Evolutionary conservation across 371 early-diverging fungal genomes (phyloP).

Genomic region (Rhizopus microsporus): DNA sequence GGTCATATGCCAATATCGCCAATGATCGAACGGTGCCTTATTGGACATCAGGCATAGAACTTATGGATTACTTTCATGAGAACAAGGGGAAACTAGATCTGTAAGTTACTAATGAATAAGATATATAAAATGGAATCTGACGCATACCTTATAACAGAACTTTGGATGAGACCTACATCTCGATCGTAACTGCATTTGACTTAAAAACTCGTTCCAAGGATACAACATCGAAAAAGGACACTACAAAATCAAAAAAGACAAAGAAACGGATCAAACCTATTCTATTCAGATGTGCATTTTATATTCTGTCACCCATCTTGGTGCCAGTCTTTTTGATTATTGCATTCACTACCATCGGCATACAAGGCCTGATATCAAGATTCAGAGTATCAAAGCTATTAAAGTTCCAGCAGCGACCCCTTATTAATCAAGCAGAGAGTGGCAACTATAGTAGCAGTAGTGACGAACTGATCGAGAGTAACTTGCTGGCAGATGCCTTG

Average conservation of each 20-base stretch:
- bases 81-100: conserved; percentile 49
- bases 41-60: conserved; percentile 64
- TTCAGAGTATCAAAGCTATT: conserved; percentile 26
- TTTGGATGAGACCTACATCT: conserved; percentile 18
- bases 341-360: conserved; percentile 20
- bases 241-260: neutral
- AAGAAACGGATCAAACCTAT: neutral
- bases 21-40: conserved; percentile 75
- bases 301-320: conserved; percentile 9
- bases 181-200: conserved; percentile 22
- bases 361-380: conserved; percentile 36
- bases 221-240: neutral
- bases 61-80: conserved; percentile 50
- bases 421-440: neutral
- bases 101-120: conserved; percentile 11
- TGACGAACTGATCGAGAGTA: conserved; percentile 11
- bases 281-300: conserved; percentile 3
- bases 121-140: neutral
- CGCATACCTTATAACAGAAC: conserved; percentile 5
- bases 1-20: conserved; percentile 66
- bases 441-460: neutral
- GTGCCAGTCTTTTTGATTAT: conserved; percentile 18
- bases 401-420: neutral
- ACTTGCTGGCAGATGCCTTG: conserved; percentile 15
- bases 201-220: neutral